phyloP scores from a whole-genome alignment of 805 yeast genomes.

The Wickerhamomyces queroliae region DNA sequence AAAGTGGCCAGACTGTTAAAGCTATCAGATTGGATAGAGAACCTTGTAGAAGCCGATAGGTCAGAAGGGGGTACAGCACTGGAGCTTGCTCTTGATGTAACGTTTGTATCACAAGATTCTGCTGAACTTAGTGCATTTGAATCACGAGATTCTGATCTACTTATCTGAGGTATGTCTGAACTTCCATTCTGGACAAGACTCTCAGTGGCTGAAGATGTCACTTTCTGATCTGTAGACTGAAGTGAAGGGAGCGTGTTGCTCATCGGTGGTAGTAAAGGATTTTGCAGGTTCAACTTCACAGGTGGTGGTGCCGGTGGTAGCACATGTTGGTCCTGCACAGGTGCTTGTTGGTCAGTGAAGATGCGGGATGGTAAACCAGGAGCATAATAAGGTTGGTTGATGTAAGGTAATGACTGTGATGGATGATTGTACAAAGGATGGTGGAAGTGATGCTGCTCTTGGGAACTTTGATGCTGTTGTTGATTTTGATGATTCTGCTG shows the following conservation, averaged over 20 bases:
- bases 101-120: no score
- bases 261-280: not conserved
- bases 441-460: no score
- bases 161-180: not conserved
- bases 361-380: constrained; percentile 19
- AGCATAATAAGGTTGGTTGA: not conserved
- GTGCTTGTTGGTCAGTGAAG: constrained; percentile 5
- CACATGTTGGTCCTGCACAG: not conserved
- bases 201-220: no score
- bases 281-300: not conserved
- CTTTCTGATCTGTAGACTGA: not conserved
- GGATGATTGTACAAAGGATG: no score
- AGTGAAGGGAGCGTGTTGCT: not conserved
- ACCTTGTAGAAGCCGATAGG: constrained; percentile 1
- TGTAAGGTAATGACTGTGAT: not conserved
- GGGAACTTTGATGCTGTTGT: no score
- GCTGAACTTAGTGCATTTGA: not conserved
- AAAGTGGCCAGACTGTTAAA: constrained; percentile 10
- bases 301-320: not conserved
- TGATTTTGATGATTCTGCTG: not conserved
- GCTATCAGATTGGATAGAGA: constrained; percentile 12
- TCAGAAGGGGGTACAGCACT: not conserved
- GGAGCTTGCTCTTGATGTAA: no score
- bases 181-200: not conserved
- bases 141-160: not conserved